phyloP scores from a whole-genome alignment of 345 rosid species.

The Eucalyptus pauciflora region DNA sequence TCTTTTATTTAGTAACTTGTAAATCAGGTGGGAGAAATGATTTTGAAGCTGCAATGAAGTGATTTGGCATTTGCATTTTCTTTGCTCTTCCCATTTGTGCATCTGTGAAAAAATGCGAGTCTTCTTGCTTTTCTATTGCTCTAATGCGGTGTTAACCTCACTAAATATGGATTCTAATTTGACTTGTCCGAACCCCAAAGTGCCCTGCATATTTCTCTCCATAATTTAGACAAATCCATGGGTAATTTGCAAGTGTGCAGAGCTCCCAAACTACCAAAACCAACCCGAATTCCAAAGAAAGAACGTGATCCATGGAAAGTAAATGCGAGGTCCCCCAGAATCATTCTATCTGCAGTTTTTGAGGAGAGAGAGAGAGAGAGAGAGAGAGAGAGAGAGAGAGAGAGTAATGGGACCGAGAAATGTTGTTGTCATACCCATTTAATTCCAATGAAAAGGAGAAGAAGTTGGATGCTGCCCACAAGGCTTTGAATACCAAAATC shows the following conservation, averaged over 20 bases:
- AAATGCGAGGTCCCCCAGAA: neutral
- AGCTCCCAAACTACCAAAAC: neutral
- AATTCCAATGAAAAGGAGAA: constrained; percentile 7
- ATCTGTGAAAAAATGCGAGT: neutral
- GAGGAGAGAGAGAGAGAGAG: neutral
- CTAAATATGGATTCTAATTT: neutral
- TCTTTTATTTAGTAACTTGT: neutral
- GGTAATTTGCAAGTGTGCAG: neutral
- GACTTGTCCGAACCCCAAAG: neutral
- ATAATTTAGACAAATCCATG: neutral
- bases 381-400: neutral
- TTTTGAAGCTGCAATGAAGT: constrained; percentile 6
- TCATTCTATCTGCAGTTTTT: neutral
- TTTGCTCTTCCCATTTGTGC: neutral
- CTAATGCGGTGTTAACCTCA: neutral
- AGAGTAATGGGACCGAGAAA: neutral
- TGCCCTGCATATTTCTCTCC: neutral
- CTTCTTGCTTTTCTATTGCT: neutral
- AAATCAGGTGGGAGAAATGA: constrained; percentile 10
- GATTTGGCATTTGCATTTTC: neutral
- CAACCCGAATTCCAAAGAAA: neutral
- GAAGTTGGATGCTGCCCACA: constrained; percentile 8
- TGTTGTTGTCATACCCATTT: neutral
- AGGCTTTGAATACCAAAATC: neutral
- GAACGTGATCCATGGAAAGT: neutral